These are phyloP conservation scores for Galerina marginata DNA, from an alignment of 768 basidiomycete species.

Conservation along the genomic window DNA sequence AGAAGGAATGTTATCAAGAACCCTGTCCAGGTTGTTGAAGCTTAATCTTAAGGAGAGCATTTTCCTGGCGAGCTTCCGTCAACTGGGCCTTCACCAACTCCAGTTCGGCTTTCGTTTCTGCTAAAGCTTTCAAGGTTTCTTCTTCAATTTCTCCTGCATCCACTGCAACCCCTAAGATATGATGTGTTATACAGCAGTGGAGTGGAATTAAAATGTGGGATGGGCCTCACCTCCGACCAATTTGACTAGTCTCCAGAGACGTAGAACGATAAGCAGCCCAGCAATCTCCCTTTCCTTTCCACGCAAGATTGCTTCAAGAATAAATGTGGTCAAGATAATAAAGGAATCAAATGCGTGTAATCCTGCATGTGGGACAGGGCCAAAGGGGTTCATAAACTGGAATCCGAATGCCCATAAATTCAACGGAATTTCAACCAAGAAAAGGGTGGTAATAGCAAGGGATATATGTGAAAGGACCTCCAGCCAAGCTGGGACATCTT, in stretches of 20 bases:
- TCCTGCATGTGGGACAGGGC: constrained; percentile 53
- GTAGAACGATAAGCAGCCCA: constrained; percentile 70
- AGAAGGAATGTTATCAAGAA: not conserved
- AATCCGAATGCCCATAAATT: constrained; percentile 69
- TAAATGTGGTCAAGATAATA: constrained; percentile 75
- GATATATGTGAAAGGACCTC: constrained; percentile 66
- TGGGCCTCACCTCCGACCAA: constrained; percentile 54
- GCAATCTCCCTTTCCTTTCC: constrained; percentile 76
- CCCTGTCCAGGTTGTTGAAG: not conserved
- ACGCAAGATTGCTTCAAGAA: constrained; percentile 70
- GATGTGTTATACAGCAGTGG: constrained; percentile 4
- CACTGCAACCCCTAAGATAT: constrained; percentile 66
- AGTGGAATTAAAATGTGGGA: not conserved
- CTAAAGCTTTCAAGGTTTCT: constrained; percentile 55
- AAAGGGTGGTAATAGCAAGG: constrained; percentile 69
- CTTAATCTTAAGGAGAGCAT: constrained; percentile 45
- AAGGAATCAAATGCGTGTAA: constrained; percentile 79
- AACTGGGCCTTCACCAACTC: constrained; percentile 44
- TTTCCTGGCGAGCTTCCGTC: constrained; percentile 54
- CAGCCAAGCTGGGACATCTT: constrained; percentile 64
- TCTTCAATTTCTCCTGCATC: constrained; percentile 77
- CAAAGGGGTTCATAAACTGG: constrained; percentile 67
- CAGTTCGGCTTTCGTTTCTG: constrained; percentile 25
- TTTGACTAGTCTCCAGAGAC: constrained; percentile 83
- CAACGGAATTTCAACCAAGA: constrained; percentile 79